Evolutionary conservation across 441 rosid species (phyloP).

Genomic region (Pelargonium citronellum): DNA sequence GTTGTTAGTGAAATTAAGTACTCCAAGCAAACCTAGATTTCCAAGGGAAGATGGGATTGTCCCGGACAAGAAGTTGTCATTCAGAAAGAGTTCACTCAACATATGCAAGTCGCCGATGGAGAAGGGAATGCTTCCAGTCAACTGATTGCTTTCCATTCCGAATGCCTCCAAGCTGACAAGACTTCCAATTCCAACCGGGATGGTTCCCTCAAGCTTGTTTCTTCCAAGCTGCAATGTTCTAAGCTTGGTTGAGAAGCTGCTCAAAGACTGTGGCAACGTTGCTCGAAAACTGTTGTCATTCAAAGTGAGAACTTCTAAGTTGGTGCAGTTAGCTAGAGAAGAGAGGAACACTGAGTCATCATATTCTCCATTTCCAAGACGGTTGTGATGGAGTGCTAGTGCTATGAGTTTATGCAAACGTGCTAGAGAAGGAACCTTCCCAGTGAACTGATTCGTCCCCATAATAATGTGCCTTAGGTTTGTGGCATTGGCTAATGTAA

Average conservation of each 20-base stretch:
- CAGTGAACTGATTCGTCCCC: slow-evolving; percentile 9
- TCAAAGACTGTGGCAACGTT: slow-evolving; percentile 15
- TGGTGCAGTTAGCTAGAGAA: slow-evolving; percentile 22
- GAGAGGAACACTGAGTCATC: slow-evolving; percentile 21
- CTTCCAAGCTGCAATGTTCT: background rate
- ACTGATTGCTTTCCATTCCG: background rate
- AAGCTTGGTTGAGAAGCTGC: slow-evolving; percentile 20
- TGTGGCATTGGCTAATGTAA: too few relatives aligned
- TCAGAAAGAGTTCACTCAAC: background rate
- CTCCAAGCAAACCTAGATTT: background rate
- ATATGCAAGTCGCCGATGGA: background rate
- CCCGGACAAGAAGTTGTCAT: background rate
- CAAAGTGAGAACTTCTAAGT: background rate
- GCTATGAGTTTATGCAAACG: background rate
- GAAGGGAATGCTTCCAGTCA: background rate
- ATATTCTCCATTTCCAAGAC: slow-evolving; percentile 18
- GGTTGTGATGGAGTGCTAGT: background rate
- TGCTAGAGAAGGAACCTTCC: slow-evolving; percentile 12
- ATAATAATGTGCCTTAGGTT: too few relatives aligned
- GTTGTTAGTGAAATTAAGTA: background rate
- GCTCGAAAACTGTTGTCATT: slow-evolving; percentile 11
- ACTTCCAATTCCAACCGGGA: slow-evolving; percentile 14
- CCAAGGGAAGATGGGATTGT: slow-evolving; percentile 1
- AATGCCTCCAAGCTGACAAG: slow-evolving; percentile 3
- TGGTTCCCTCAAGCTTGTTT: slow-evolving; percentile 14